Base-by-base conservation (phyloP, 1,284 basidiomycete species). In the Dichomitus squalens region DNA sequence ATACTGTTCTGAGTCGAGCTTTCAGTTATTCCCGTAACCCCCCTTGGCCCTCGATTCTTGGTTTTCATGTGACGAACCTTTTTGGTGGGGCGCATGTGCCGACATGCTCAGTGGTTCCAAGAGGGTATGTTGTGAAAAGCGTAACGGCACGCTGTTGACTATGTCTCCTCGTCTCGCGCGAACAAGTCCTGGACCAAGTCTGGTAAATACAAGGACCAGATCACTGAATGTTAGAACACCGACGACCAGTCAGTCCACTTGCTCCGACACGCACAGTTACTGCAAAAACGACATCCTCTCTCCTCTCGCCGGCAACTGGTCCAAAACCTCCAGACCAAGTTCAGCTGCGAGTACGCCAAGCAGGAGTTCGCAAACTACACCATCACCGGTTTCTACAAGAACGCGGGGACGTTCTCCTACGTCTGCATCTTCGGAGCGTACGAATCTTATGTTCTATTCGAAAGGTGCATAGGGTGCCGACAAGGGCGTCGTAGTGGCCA, bases 371-470 rank as follows among this genome's bases (percentile, higher is more conserved):
- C 73, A 12, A 74, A 76, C 53, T 86, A 75, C 70, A 83, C 76
- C 2, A 83, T 86, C 0, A 73, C 84, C 3, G 85, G 83, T 2
- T 66, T 80, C 38, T 84, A 73, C 73, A 86, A 86, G 73, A 85
- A 83, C 52, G 81, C 84, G 2, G 84, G 84, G 2, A 82, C 76
- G 2, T 81, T 86, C 69, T 85, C 83, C 6, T 86, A 85, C 61
- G 68, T 86, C 27, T 77, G 83, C 18, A 75, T 86, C 23, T 81
- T 72, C 56, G 81, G 79, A 41, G 80, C 83, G 47, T 68, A 58
- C 29, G 29, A 5, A 5, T 16, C 16, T 3, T n/a, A 34, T 53
- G 38, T n/a, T 20, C 11, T 11, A 31, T 31, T 31, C 5, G 6
- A 11, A 31, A 5, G 29, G 6, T 31, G 29, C 11, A 11, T 31